Conservation (phyloP, 106 monocot genomes). For the Dioscorea dumetorum region DNA sequence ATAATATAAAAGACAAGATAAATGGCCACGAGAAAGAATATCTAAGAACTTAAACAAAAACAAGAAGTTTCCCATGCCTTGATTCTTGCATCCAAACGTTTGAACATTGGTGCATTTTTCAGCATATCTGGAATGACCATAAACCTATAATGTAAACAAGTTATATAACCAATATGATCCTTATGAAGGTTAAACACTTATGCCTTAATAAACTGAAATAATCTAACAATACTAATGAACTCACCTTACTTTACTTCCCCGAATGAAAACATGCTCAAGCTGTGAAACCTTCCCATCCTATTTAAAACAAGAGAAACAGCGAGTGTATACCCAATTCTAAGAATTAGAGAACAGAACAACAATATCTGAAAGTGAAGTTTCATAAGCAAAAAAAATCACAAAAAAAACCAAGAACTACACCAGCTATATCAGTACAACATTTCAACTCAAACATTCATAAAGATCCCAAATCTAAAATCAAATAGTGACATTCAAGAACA, state of each 20-base stretch:
- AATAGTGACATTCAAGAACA: too few species aligned
- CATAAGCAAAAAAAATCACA: too few species aligned
- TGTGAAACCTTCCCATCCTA: constrained; percentile 83
- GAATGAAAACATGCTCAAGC: constrained; percentile 83
- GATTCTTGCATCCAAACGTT: constrained; percentile 87
- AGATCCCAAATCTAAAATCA: too few species aligned
- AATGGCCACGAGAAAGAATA: neutral
- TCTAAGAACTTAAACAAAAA: neutral
- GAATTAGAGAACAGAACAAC: too few species aligned
- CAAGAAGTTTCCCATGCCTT: constrained; percentile 28
- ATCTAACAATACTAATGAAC: neutral
- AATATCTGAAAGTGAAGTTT: too few species aligned
- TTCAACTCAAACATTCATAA: too few species aligned
- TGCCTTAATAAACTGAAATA: too few species aligned
- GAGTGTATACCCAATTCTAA: too few species aligned
- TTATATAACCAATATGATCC: too few species aligned
- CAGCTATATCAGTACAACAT: too few species aligned
- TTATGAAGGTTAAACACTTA: too few species aligned
- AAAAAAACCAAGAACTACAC: too few species aligned
- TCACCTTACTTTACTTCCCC: constrained; percentile 87
- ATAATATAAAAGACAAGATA: constrained; percentile 2
- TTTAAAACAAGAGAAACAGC: neutral
- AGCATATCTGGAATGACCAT: constrained; percentile 98
- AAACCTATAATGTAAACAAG: constrained; percentile 32
- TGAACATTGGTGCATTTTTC: constrained; percentile 98